Evolutionary conservation across 352 stramenopile genomes (phyloP), one percentile per base, ranked within the genome.

Genomic region (Phytophthora cryptogea): DNA sequence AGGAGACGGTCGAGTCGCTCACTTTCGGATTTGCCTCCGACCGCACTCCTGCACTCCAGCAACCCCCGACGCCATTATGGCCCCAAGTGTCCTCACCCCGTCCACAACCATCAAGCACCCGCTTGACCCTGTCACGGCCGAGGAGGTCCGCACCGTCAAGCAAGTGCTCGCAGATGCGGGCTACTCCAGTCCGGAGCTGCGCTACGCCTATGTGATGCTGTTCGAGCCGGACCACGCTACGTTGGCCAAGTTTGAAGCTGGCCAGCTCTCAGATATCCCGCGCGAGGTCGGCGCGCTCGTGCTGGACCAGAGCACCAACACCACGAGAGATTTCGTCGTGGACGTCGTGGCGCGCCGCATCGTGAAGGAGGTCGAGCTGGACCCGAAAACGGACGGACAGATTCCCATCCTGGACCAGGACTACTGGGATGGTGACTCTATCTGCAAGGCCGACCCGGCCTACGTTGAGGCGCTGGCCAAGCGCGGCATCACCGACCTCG

Each of bases 171-270:
- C 62, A 6, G 71, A 77, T 8, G 57, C 56, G 14, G 74, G 70
- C n/a, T 72, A 74, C 65, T 59, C 46, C 11, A 60, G 71, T 11
- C 41, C 66, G 7, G 51, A 72, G 17, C 23, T 80, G 4, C 74
- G 74, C 42, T 83, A 75, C 54, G 76, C 71, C 33, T 83, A 83
- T 53, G 74, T 83, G 42, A 74, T 83, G 71, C 53, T 83, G 55
- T 76, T 74, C 44, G 74, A 80, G 48, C 74, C 74, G 2, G 68
- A 83, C 44, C 68, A 83, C 59, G 41, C 59, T 28, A 83, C 71
- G 26, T 50, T 83, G 41, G 40, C 56, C 45, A 68, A 70, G 35
- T 83, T 80, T 45, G 58, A 80, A 11, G 30, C 59, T 32, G 68
- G 66, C 2, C 45, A 76, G 16, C 23, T 70, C 26, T 36, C 45